phyloP scores from a whole-genome alignment of 441 rosid species.

The Pelargonium cotyledonis region DNA sequence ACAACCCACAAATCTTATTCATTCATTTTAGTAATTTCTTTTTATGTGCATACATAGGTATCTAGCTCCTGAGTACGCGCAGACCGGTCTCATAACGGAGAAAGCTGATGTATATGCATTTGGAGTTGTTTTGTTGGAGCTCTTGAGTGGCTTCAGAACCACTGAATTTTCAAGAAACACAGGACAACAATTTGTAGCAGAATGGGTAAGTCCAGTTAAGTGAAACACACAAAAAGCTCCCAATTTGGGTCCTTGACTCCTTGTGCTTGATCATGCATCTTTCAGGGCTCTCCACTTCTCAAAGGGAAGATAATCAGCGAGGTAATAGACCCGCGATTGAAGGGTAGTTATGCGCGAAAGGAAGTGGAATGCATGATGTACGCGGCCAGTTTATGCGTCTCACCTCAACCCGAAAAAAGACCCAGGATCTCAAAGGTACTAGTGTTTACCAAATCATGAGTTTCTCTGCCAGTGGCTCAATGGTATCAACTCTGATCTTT shows the following conservation, averaged over 20 bases:
- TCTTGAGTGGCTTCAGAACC: constrained; percentile 39
- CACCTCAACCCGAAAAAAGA: constrained; percentile 35
- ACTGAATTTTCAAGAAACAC: constrained; percentile 38
- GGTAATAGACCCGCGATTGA: constrained; percentile 35
- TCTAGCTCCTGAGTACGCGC: constrained; percentile 50
- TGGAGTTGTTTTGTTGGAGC: constrained; percentile 46
- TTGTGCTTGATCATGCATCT: neutral
- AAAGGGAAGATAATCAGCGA: constrained; percentile 25
- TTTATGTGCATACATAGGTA: constrained; percentile 26
- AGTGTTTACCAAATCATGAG: neutral
- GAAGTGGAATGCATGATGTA: constrained; percentile 40
- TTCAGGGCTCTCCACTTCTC: constrained; percentile 39
- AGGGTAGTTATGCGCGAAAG: constrained; percentile 21
- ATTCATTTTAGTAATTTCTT: too few species aligned
- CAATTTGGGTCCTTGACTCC: too few species aligned
- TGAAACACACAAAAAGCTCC: neutral
- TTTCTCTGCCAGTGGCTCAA: neutral
- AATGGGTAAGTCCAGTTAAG: constrained; percentile 31
- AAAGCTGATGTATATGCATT: constrained; percentile 51
- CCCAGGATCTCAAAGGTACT: constrained; percentile 50
- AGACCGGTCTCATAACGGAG: constrained; percentile 44
- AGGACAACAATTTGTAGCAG: constrained; percentile 39
- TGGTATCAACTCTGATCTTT: neutral
- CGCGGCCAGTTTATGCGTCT: constrained; percentile 43
- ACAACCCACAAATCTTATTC: too few species aligned